phyloP scores from a whole-genome alignment of 257 asterid genomes.

The Rhazya stricta region DNA sequence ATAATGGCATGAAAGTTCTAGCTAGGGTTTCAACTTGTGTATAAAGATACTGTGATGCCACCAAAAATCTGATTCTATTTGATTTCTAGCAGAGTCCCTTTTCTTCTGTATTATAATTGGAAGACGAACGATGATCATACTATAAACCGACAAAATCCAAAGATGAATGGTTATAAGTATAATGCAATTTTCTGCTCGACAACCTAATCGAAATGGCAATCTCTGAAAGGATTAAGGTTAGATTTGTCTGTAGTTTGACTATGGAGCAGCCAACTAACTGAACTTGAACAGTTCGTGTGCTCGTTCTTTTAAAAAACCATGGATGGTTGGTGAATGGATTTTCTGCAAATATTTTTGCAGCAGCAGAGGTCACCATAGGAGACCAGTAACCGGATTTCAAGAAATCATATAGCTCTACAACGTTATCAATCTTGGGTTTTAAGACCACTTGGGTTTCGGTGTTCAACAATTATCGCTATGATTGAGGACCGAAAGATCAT shows the following conservation, averaged over 20 bases:
- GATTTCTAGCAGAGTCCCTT: neutral
- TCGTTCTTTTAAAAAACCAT: neutral
- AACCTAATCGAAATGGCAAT: slow-evolving; percentile 8
- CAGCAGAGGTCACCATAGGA: neutral
- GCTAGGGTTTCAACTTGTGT: neutral
- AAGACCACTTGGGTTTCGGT: neutral
- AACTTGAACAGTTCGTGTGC: slow-evolving; percentile 1
- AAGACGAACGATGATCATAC: neutral
- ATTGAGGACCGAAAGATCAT: neutral
- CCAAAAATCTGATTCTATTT: neutral
- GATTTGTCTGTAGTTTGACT: slow-evolving; percentile 38
- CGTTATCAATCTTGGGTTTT: too few relatives aligned
- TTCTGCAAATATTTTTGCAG: neutral
- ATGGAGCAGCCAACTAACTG: slow-evolving; percentile 18
- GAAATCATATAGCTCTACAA: slow-evolving; percentile 3
- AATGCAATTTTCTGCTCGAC: neutral
- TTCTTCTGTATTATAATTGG: neutral
- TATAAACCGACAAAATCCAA: slow-evolving; percentile 3
- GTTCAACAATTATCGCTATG: neutral
- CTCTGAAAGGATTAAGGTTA: slow-evolving; percentile 26
- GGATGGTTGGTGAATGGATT: slow-evolving; percentile 2
- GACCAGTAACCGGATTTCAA: neutral
- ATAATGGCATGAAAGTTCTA: neutral
- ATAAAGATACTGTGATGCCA: neutral
- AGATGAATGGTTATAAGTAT: neutral